Conservation (phyloP, 2,329 filamentous ascomycete genomes). For the Helotiales sp. region DNA sequence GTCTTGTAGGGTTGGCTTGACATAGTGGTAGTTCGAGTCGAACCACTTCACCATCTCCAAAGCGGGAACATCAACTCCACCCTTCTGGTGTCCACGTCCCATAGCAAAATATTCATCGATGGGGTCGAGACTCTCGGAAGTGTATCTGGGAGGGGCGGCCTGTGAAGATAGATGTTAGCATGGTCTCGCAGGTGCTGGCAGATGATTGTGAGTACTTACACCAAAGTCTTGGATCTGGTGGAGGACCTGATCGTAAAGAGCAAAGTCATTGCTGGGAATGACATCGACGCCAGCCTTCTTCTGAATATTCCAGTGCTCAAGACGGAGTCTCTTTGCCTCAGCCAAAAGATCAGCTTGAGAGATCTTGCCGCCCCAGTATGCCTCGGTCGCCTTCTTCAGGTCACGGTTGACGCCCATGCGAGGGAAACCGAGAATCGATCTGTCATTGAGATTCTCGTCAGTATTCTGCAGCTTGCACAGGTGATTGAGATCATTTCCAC, state of each 20-base stretch:
- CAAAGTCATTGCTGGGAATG: conserved; percentile 99
- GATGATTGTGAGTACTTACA: conserved; percentile 55
- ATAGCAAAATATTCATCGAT: conserved; percentile 99
- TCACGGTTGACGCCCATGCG: conserved; percentile 98
- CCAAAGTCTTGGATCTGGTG: conserved; percentile 98
- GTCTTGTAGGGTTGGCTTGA: conserved; percentile 97
- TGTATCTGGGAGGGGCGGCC: conserved; percentile 92
- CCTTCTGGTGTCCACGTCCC: conserved; percentile 97
- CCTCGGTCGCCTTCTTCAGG: conserved; percentile 99
- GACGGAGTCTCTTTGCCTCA: conserved; percentile 95
- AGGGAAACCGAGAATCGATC: conserved; percentile 91
- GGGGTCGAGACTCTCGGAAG: conserved; percentile 80
- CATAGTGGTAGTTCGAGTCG: conserved; percentile 99
- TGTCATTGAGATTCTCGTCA: conserved; percentile 20
- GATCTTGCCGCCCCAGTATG: conserved; percentile 95
- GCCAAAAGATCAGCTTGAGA: conserved; percentile 85
- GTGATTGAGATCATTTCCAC: conserved; percentile 29
- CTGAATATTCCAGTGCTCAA: conserved; percentile 99
- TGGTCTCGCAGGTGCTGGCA: background rate
- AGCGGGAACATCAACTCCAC: conserved; percentile 85
- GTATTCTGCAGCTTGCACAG: conserved; percentile 3
- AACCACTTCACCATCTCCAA: conserved; percentile 99
- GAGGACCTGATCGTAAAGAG: conserved; percentile 96
- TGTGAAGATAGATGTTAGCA: conserved; percentile 38
- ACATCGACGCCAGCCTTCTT: conserved; percentile 96